Percentiles rank a stretch among this genome's conserved stretches.
Conservation (phyloP, 2,329 filamentous ascomycete genomes). For the Rasamsonia emersonii region DNA sequence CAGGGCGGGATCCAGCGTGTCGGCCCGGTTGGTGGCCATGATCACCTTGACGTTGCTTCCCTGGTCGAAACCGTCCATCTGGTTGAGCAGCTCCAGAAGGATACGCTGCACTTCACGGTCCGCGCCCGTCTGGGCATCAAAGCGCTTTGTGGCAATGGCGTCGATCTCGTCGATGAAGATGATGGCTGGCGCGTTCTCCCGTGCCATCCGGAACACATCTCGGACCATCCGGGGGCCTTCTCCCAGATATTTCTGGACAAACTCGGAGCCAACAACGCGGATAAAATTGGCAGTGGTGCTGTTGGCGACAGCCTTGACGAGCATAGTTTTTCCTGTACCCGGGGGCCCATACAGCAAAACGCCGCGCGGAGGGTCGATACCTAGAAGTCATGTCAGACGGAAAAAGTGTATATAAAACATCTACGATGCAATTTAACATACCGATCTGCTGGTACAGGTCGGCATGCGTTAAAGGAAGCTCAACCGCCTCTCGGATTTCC, state of each 20-base stretch:
- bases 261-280: slow-evolving; percentile 94
- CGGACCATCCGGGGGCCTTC: slow-evolving; percentile 98
- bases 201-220: slow-evolving; percentile 97
- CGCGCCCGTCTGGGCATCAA: slow-evolving; percentile 95
- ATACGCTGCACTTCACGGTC: slow-evolving; percentile 99
- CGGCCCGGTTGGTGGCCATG: slow-evolving; percentile 96
- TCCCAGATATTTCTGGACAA: slow-evolving; percentile 97
- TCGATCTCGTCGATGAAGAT: slow-evolving; percentile 99
- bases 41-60: slow-evolving; percentile 99
- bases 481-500: slow-evolving; percentile 95
- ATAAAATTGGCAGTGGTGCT: slow-evolving; percentile 98
- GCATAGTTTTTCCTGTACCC: slow-evolving; percentile 92
- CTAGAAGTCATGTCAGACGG: slow-evolving; percentile 23
- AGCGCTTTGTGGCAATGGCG: slow-evolving; percentile 97
- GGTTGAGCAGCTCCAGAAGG: slow-evolving; percentile 90
- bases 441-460: slow-evolving; percentile 99
- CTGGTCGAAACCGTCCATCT: slow-evolving; percentile 99
- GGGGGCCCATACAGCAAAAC: slow-evolving; percentile 94
- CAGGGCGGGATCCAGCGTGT: slow-evolving; percentile 88
- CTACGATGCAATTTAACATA: slow-evolving; percentile 15
- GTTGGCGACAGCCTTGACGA: slow-evolving; percentile 97
- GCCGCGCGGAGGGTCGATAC: slow-evolving; percentile 91
- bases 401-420: not conserved
- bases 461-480: slow-evolving; percentile 93
- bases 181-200: slow-evolving; percentile 95